Evolutionary conservation across 2,329 filamentous ascomycete species (phyloP).

Genomic region (Neonectria magnoliae): DNA sequence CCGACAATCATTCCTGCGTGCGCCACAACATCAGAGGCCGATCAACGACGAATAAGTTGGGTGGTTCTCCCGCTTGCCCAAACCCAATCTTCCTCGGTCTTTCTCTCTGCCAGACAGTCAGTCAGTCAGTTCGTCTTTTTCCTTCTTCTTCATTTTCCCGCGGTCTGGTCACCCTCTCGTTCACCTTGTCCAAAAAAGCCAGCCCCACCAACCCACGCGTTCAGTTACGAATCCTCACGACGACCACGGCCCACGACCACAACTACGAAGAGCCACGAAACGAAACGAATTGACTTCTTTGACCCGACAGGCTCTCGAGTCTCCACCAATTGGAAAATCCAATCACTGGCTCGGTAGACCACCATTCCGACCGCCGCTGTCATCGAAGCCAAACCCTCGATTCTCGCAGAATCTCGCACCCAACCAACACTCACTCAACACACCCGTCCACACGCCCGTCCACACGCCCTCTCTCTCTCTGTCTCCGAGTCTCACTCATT

Average conservation of each 20-base stretch:
- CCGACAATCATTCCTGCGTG: constrained; percentile 31
- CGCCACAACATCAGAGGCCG: constrained; percentile 9
- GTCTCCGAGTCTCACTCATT: background rate
- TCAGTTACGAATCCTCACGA: constrained; percentile 14
- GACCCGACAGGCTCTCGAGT: background rate
- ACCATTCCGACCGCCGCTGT: background rate
- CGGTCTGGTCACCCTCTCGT: background rate
- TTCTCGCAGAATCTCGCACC: background rate
- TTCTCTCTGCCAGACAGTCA: background rate
- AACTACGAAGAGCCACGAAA: constrained; percentile 27
- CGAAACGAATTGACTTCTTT: constrained; percentile 30
- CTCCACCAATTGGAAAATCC: constrained; percentile 11
- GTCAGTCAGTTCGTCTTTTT: background rate
- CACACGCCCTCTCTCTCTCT: background rate
- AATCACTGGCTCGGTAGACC: constrained; percentile 28
- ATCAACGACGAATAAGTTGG: constrained; percentile 32
- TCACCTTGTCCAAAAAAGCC: background rate
- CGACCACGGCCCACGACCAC: constrained; percentile 6
- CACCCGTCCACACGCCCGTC: background rate
- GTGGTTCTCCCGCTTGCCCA: constrained; percentile 15
- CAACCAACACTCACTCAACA: background rate
- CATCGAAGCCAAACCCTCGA: background rate
- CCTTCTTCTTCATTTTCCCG: background rate
- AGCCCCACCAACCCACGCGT: constrained; percentile 21
- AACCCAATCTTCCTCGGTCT: background rate